Evolutionary conservation across 108 stramenopile genomes (phyloP).

Genomic region (Thalassiosira profunda): DNA sequence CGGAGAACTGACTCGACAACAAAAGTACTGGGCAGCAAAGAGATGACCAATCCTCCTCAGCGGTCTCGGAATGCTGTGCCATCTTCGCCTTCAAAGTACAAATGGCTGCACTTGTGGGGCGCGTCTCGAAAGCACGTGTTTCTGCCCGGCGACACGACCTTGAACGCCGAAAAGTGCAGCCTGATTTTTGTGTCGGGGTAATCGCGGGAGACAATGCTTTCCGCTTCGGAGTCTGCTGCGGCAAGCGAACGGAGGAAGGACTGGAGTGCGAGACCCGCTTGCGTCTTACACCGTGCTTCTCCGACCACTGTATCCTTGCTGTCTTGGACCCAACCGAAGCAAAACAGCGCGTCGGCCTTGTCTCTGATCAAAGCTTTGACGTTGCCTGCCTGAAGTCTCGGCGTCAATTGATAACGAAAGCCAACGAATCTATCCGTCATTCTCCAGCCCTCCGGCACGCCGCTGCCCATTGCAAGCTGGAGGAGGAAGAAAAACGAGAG

Average conservation of each 20-base stretch:
- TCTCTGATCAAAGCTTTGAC: constrained; percentile 2
- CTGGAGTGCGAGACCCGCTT: neutral
- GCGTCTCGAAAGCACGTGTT: constrained; percentile 33
- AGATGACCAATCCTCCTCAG: neutral
- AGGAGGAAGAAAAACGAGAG: too few species aligned
- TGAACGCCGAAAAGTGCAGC: constrained; percentile 25
- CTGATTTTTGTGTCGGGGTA: constrained; percentile 23
- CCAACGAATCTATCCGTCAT: constrained; percentile 20
- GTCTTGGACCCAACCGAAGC: constrained; percentile 29
- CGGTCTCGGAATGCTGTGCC: neutral
- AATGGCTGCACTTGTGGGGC: constrained; percentile 28
- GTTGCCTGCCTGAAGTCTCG: too few species aligned
- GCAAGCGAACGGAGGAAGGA: neutral
- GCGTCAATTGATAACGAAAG: constrained; percentile 24
- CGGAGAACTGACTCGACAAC: constrained; percentile 37
- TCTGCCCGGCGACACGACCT: constrained; percentile 3
- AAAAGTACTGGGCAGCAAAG: constrained; percentile 19
- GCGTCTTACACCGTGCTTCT: constrained; percentile 17
- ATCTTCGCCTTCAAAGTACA: constrained; percentile 26
- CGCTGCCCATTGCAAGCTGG: neutral
- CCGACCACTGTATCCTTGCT: constrained; percentile 12
- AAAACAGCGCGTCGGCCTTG: constrained; percentile 9
- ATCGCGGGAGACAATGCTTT: neutral
- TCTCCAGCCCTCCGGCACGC: constrained; percentile 16
- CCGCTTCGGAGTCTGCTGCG: neutral